These are phyloP conservation scores for Penicillium oxalicum DNA, from an alignment of 2,329 filamentous ascomycete species.

Conservation along the genomic window DNA sequence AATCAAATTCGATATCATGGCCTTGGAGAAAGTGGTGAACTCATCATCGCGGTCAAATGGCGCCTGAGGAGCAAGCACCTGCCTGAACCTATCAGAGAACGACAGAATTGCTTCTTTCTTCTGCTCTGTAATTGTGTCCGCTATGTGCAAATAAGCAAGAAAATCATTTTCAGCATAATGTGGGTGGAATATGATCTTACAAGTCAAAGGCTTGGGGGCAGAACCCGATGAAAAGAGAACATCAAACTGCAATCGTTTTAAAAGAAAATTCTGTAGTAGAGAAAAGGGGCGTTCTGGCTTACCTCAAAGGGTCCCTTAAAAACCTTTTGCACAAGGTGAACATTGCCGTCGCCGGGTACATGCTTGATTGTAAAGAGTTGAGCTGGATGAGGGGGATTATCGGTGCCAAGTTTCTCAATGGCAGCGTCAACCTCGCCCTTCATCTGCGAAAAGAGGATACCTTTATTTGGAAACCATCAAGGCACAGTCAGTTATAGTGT, in stretches of 20 bases:
- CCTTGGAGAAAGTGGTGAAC: constrained; percentile 66
- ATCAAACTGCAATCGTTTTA: constrained; percentile 60
- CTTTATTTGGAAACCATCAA: constrained; percentile 20
- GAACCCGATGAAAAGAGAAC: constrained; percentile 80
- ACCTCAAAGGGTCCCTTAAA: constrained; percentile 80
- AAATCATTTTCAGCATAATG: background rate
- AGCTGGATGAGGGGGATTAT: constrained; percentile 72
- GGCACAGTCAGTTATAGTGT: background rate
- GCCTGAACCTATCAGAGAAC: constrained; percentile 69
- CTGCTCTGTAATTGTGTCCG: constrained; percentile 62
- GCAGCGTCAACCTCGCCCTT: constrained; percentile 59
- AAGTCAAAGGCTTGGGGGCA: constrained; percentile 48
- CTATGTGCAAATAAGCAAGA: constrained; percentile 12
- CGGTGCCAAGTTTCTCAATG: constrained; percentile 53
- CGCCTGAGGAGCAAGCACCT: constrained; percentile 64
- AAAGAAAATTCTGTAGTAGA: background rate
- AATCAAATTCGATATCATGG: constrained; percentile 87
- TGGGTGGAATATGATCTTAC: constrained; percentile 30
- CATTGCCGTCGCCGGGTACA: constrained; percentile 57
- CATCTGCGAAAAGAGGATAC: constrained; percentile 57
- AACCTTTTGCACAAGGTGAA: constrained; percentile 84
- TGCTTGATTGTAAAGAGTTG: constrained; percentile 77
- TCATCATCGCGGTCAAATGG: constrained; percentile 73
- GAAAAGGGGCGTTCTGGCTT: constrained; percentile 5
- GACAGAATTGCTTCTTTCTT: constrained; percentile 60